phyloP scores from a whole-genome alignment of 163 green algal species.

The Picocystis sp. region DNA sequence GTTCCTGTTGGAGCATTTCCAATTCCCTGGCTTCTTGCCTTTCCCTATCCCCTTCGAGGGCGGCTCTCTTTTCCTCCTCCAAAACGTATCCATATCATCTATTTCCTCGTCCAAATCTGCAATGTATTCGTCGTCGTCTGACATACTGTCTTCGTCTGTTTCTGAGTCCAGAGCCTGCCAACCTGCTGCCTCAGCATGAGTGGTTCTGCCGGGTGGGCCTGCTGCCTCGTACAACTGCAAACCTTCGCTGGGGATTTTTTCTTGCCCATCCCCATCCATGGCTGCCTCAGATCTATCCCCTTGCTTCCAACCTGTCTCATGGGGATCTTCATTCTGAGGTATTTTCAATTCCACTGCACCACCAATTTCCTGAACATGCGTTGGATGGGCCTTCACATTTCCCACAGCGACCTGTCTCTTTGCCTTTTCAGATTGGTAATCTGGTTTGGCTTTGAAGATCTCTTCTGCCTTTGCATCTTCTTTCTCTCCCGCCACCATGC shows the following conservation, averaged over 20 bases:
- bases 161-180: too few species aligned
- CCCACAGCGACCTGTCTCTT: conserved; percentile 15
- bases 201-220: too few species aligned
- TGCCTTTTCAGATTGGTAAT: conserved; percentile 6
- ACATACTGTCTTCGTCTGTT: too few species aligned
- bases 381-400: background rate
- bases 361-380: background rate
- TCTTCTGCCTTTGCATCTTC: background rate
- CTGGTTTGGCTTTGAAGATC: conserved; percentile 1
- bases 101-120: background rate
- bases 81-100: conserved; percentile 1
- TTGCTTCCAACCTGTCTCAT: too few species aligned
- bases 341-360: background rate
- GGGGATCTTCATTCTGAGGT: too few species aligned
- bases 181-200: too few species aligned
- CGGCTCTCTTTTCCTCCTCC: conserved; percentile 2
- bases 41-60: background rate
- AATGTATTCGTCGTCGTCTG: too few species aligned
- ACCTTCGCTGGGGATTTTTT: too few species aligned
- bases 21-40: conserved; percentile 4
- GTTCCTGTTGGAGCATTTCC: background rate
- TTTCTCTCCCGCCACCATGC: conserved; percentile 10
- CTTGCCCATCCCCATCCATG: too few species aligned
- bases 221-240: too few species aligned
- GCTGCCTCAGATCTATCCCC: too few species aligned